These are phyloP conservation scores for Papilionanthe hybrid DNA, from an alignment of 116 monocot genomes.

Conservation along the genomic window DNA sequence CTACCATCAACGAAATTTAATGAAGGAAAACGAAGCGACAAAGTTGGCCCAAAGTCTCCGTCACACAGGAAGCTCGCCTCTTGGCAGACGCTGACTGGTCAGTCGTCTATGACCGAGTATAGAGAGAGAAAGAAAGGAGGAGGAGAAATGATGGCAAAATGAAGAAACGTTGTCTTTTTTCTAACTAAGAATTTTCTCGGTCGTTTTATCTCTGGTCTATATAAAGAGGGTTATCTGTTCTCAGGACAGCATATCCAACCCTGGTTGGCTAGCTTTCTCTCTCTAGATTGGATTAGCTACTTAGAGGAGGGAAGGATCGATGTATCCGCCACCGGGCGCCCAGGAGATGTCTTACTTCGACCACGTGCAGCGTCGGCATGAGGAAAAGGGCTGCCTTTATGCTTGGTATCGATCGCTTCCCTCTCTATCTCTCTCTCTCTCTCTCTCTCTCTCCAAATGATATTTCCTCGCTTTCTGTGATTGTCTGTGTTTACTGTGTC, in stretches of 20 bases:
- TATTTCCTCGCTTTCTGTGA: too few species aligned
- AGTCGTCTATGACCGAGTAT: not conserved
- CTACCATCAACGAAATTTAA: not conserved
- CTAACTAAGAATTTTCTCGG: too few species aligned
- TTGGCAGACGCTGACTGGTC: not conserved
- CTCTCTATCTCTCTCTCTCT: not conserved
- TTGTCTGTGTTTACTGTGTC: too few species aligned
- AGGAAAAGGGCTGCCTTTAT: conserved; percentile 25
- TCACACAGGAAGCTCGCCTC: not conserved
- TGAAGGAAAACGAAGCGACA: not conserved
- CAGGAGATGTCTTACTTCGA: conserved; percentile 26
- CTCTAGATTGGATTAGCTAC: not conserved
- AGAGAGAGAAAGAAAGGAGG: too few species aligned
- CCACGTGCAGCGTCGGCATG: conserved; percentile 17
- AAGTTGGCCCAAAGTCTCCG: not conserved
- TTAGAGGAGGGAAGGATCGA: not conserved
- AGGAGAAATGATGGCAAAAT: too few species aligned
- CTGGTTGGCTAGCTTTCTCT: not conserved
- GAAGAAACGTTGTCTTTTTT: too few species aligned
- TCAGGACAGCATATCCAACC: not conserved
- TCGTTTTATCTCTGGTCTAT: not conserved
- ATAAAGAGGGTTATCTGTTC: not conserved
- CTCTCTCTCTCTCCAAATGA: not conserved
- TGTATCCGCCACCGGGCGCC: conserved; percentile 20
- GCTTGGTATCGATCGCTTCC: conserved; percentile 9